These are phyloP conservation scores for Fusarium tjaetaba DNA, from an alignment of 2,329 filamentous ascomycete species.

Conservation along the genomic window DNA sequence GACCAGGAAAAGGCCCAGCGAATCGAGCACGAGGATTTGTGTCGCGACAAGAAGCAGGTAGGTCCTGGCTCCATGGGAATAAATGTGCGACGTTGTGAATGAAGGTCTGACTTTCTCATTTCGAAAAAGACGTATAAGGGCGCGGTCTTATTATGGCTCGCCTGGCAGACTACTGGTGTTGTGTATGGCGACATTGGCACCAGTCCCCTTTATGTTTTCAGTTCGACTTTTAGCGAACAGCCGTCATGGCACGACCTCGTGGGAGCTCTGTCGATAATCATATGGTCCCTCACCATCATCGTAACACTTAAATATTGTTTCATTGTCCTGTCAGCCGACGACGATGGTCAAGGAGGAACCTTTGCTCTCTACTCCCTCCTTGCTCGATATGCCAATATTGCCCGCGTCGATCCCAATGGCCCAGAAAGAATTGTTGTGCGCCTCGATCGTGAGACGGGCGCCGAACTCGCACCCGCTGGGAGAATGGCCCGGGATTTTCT, in stretches of 20 bases:
- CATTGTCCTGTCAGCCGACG: constrained; percentile 72
- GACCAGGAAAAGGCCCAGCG: constrained; percentile 45
- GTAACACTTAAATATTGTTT: constrained; percentile 76
- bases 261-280: constrained; percentile 72
- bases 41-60: constrained; percentile 44
- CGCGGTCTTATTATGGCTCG: constrained; percentile 55
- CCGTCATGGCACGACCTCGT: constrained; percentile 69
- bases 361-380: constrained; percentile 74
- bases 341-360: constrained; percentile 77
- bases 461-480: constrained; percentile 63
- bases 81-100: background rate
- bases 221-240: constrained; percentile 69
- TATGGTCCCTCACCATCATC: constrained; percentile 76
- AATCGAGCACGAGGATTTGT: constrained; percentile 44
- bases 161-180: constrained; percentile 72
- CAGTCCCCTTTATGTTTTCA: constrained; percentile 76
- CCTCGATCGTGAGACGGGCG: constrained; percentile 66
- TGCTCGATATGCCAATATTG: constrained; percentile 68
- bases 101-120: constrained; percentile 11
- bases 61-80: constrained; percentile 3
- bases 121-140: constrained; percentile 42
- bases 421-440: constrained; percentile 61
- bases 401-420: constrained; percentile 64
- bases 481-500: constrained; percentile 64
- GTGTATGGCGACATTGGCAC: constrained; percentile 77